Evolutionary conservation across 306 rosid species (phyloP).

Genomic region (Prunus salicina): DNA sequence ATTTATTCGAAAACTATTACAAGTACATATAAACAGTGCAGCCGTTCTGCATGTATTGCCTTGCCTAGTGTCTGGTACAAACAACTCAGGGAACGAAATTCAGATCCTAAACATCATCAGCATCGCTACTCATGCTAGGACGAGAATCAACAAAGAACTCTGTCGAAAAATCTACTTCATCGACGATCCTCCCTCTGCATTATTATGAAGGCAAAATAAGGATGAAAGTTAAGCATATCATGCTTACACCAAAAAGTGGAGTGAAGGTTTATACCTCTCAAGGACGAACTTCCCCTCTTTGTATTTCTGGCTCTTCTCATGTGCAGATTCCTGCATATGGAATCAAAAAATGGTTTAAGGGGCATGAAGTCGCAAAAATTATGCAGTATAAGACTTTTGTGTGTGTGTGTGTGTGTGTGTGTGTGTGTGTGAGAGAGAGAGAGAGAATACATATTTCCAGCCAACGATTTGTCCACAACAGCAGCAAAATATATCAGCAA

Average conservation of each 20-base stretch:
- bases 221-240: not conserved
- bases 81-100: not conserved
- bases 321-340: conserved; percentile 64
- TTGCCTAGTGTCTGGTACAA: conserved; percentile 8
- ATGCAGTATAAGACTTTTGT: not conserved
- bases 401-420: not conserved
- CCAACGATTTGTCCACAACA: conserved; percentile 89
- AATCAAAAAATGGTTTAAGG: not conserved
- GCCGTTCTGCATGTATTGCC: conserved; percentile 11
- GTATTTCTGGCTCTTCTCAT: conserved; percentile 77
- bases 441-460: conserved; percentile 83
- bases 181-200: conserved; percentile 71
- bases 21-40: conserved; percentile 7
- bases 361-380: not conserved
- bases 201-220: conserved; percentile 6
- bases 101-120: conserved; percentile 56
- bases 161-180: conserved; percentile 56
- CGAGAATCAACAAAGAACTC: conserved; percentile 60
- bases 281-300: conserved; percentile 94
- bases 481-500: conserved; percentile 85
- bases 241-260: not conserved
- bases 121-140: conserved; percentile 63
- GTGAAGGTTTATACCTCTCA: conserved; percentile 62
- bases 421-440: conserved; percentile 20
- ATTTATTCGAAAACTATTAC: not conserved